Percentiles rank a stretch among this genome's conserved stretches.
Conservation (phyloP, 305 asterid species). For the Lippia alba region DNA sequence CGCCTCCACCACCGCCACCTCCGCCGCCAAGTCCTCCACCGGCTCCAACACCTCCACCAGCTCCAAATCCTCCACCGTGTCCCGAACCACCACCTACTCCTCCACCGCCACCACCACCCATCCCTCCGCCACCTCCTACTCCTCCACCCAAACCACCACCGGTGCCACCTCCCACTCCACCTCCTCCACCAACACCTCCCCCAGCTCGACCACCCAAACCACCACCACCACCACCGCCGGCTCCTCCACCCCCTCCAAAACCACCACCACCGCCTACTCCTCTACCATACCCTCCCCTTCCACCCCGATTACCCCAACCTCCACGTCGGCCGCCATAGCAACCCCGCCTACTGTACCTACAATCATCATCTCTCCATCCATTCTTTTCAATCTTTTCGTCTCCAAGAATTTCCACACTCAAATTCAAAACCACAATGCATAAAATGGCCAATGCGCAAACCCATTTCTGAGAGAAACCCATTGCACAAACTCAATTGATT, state of each 20-base stretch:
- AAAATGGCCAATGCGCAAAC: conserved; percentile 40
- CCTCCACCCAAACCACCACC: conserved; percentile 37
- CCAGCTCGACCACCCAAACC: conserved; percentile 43
- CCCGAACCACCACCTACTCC: conserved; percentile 43
- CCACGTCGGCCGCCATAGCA: conserved; percentile 47
- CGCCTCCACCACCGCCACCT: too few species aligned
- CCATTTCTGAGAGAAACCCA: conserved; percentile 56
- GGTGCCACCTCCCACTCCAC: conserved; percentile 28
- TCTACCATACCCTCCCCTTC: too few species aligned
- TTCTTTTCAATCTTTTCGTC: conserved; percentile 46
- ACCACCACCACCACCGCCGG: neutral
- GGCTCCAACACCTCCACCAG: conserved; percentile 38
- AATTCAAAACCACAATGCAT: conserved; percentile 45
- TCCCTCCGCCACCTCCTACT: conserved; percentile 20
- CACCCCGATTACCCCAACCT: conserved; percentile 27
- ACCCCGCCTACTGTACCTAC: conserved; percentile 57
- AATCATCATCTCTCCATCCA: conserved; percentile 53
- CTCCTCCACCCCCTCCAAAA: conserved; percentile 26
- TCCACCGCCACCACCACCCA: conserved; percentile 9
- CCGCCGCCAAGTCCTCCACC: conserved; percentile 28
- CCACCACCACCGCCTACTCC: conserved; percentile 13
- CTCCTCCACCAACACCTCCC: conserved; percentile 25
- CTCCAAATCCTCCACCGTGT: too few species aligned
- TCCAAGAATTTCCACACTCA: conserved; percentile 44
- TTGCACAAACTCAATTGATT: conserved; percentile 14